These are phyloP conservation scores for Fusarium virguliforme DNA, from an alignment of 2,329 filamentous ascomycete genomes.

Conservation along the genomic window DNA sequence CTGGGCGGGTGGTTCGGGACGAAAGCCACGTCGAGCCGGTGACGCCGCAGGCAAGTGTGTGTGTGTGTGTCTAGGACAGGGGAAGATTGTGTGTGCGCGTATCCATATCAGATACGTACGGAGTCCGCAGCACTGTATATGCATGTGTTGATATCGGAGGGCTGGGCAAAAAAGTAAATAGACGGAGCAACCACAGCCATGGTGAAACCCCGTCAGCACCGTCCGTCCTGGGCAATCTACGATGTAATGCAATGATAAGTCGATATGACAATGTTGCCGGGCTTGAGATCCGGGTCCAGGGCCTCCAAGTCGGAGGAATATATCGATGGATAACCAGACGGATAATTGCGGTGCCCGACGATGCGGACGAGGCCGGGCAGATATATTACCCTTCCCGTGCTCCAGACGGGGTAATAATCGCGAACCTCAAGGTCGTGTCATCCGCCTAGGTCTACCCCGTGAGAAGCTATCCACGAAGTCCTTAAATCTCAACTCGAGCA, in stretches of 20 bases:
- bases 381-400: constrained; percentile 7
- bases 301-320: neutral
- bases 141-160: constrained; percentile 1
- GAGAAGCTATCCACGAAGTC: constrained; percentile 25
- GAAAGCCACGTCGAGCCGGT: constrained; percentile 22
- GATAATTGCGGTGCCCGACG: constrained; percentile 1
- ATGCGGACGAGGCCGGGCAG: neutral
- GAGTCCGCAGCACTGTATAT: neutral
- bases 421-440: neutral
- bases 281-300: constrained; percentile 2
- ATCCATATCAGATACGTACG: neutral
- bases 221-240: constrained; percentile 15
- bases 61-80: constrained; percentile 15
- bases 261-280: constrained; percentile 9
- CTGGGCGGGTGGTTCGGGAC: constrained; percentile 33
- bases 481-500: constrained; percentile 15
- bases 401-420: neutral
- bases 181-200: neutral
- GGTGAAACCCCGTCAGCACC: constrained; percentile 9
- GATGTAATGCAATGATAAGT: constrained; percentile 22
- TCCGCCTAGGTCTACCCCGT: neutral
- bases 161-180: constrained; percentile 13
- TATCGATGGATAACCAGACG: neutral
- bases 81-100: neutral
- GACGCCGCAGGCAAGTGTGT: neutral